Conservation (phyloP, 345 rosid species). For the Eucalyptus victrix region DNA sequence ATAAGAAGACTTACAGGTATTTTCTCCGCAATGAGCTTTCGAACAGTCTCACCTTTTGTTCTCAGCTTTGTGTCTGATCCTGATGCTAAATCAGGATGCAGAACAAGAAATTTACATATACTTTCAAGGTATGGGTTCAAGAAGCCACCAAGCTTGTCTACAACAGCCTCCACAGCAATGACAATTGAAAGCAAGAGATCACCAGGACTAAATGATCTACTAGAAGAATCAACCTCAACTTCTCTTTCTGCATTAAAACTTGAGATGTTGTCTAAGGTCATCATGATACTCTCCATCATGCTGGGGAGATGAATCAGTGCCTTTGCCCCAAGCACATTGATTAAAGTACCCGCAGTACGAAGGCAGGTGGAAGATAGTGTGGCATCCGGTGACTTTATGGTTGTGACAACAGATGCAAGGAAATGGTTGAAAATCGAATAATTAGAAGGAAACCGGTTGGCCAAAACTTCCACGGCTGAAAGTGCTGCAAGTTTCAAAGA, state of each 20-base stretch:
- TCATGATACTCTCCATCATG: constrained; percentile 55
- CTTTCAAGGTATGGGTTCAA: constrained; percentile 79
- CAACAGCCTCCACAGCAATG: constrained; percentile 64
- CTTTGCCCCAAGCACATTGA: constrained; percentile 80
- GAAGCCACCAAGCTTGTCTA: constrained; percentile 88
- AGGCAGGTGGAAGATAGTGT: constrained; percentile 73
- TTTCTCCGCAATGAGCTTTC: constrained; percentile 53
- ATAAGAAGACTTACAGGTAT: constrained; percentile 57
- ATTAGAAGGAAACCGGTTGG: constrained; percentile 49
- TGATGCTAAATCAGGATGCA: constrained; percentile 41
- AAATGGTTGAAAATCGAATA: constrained; percentile 57
- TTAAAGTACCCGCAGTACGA: constrained; percentile 56
- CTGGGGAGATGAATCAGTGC: constrained; percentile 66
- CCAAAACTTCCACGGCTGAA: constrained; percentile 70
- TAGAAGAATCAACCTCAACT: constrained; percentile 3
- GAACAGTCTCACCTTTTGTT: constrained; percentile 51
- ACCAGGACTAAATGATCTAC: background rate
- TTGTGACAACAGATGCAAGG: constrained; percentile 49
- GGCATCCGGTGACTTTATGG: constrained; percentile 43
- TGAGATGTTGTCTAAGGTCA: constrained; percentile 9
- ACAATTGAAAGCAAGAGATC: constrained; percentile 64
- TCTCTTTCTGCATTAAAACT: constrained; percentile 9
- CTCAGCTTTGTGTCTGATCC: constrained; percentile 54
- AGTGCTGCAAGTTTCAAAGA: constrained; percentile 59
- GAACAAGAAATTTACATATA: constrained; percentile 50